A percentile compares a stretch with the other conserved stretches of the same genome.
These are phyloP conservation scores for Huntiella savannae DNA, from an alignment of 2,329 filamentous ascomycete species.

Conservation along the genomic window DNA sequence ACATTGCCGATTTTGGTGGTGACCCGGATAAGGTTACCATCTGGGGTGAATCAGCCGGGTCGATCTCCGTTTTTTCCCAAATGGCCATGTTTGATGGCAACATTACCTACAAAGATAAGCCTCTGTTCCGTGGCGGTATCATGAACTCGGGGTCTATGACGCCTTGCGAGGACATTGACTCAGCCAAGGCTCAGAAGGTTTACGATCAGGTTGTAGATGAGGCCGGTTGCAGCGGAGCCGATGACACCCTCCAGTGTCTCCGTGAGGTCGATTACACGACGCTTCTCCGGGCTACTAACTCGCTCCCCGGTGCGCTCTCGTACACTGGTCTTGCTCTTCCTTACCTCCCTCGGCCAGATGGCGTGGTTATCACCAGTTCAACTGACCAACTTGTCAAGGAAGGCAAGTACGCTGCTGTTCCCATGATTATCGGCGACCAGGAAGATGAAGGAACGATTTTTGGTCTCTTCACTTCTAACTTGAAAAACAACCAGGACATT, in stretches of 20 bases:
- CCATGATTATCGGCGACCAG: slow-evolving; percentile 43
- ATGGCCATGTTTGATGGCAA: slow-evolving; percentile 42
- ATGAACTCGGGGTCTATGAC: slow-evolving; percentile 39
- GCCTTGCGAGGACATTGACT: slow-evolving; percentile 33
- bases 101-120: slow-evolving; percentile 41
- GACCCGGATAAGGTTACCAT: slow-evolving; percentile 46
- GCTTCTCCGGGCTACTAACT: slow-evolving; percentile 36
- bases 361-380: slow-evolving; percentile 30
- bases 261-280: slow-evolving; percentile 29
- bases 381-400: slow-evolving; percentile 28
- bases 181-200: slow-evolving; percentile 32
- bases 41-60: slow-evolving; percentile 41
- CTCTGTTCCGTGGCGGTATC: slow-evolving; percentile 44
- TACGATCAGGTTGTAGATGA: slow-evolving; percentile 33
- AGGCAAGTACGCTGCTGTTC: slow-evolving; percentile 36
- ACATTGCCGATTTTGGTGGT: slow-evolving; percentile 46
- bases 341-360: slow-evolving; percentile 43
- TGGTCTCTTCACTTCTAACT: slow-evolving; percentile 35
- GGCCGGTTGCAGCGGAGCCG: slow-evolving; percentile 32
- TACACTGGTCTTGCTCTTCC: slow-evolving; percentile 39
- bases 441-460: slow-evolving; percentile 51
- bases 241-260: slow-evolving; percentile 34
- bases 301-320: slow-evolving; percentile 35
- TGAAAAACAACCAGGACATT: slow-evolving; percentile 34
- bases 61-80: slow-evolving; percentile 44